Conservation (phyloP, 1,284 basidiomycete species). For the Farysia itapuensis region DNA sequence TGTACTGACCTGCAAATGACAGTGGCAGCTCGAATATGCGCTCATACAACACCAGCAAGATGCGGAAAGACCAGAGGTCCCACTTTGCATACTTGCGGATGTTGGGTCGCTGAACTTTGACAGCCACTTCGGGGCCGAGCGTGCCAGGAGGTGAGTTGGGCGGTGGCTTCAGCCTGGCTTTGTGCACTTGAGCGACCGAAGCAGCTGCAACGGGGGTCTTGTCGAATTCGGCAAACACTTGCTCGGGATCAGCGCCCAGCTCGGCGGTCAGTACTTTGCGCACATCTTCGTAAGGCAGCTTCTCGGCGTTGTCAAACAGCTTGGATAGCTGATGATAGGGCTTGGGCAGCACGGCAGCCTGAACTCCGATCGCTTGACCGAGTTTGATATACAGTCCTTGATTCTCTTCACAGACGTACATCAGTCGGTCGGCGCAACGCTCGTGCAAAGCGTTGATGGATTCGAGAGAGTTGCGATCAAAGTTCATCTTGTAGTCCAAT, state of each 20-base stretch:
- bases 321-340: conserved; percentile 48
- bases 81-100: conserved; percentile 50
- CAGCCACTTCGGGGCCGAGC: conserved; percentile 37
- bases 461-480: conserved; percentile 34
- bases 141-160: conserved; percentile 7
- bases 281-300: conserved; percentile 31
- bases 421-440: conserved; percentile 40
- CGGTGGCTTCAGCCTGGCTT: conserved; percentile 26
- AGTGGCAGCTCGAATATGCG: conserved; percentile 49
- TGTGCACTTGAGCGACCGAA: conserved; percentile 52
- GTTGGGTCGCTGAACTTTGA: conserved; percentile 52
- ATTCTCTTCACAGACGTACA: conserved; percentile 49
- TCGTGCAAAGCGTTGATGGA: conserved; percentile 50
- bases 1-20: conserved; percentile 44
- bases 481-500: conserved; percentile 54
- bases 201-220: conserved; percentile 45
- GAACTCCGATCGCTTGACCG: conserved; percentile 48
- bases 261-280: conserved; percentile 40
- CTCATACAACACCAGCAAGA: conserved; percentile 47
- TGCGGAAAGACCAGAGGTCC: conserved; percentile 48
- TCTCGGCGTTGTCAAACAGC: conserved; percentile 51
- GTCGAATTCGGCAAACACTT: conserved; percentile 43
- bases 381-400: conserved; percentile 51
- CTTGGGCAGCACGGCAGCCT: conserved; percentile 49
- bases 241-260: conserved; percentile 33